These are phyloP conservation scores for Ogataea glucozyma DNA, from an alignment of 805 yeast species.

Conservation along the genomic window DNA sequence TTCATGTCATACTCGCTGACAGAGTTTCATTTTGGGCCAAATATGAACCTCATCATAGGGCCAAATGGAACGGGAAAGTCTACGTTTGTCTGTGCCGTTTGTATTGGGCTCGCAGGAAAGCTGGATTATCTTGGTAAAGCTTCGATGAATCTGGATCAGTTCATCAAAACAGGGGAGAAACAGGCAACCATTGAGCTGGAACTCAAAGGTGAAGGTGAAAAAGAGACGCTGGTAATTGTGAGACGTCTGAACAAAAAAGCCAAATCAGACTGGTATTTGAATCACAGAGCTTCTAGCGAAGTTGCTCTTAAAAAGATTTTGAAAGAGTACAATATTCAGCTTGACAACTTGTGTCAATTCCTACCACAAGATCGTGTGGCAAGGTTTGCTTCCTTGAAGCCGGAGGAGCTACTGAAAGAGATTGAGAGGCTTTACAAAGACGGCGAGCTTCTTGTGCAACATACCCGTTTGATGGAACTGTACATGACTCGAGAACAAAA, in stretches of 20 bases:
- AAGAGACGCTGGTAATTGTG: slow-evolving; percentile 39
- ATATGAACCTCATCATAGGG: slow-evolving; percentile 88
- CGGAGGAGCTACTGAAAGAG: slow-evolving; percentile 71
- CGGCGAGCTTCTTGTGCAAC: slow-evolving; percentile 55
- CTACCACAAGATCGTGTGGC: slow-evolving; percentile 95
- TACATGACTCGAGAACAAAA: slow-evolving; percentile 43
- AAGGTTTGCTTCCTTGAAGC: slow-evolving; percentile 79
- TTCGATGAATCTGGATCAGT: slow-evolving; percentile 57
- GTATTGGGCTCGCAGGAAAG: slow-evolving; percentile 83
- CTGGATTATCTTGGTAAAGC: slow-evolving; percentile 71
- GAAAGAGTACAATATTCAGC: slow-evolving; percentile 65
- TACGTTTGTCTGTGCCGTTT: slow-evolving; percentile 89
- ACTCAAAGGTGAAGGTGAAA: slow-evolving; percentile 41
- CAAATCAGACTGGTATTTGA: slow-evolving; percentile 55
- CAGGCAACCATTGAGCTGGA: slow-evolving; percentile 51
- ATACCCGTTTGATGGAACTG: slow-evolving; percentile 53
- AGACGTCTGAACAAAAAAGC: slow-evolving; percentile 46
- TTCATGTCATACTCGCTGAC: slow-evolving; percentile 70
- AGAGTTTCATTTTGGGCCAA: slow-evolving; percentile 77
- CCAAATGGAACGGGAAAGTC: slow-evolving; percentile 97
- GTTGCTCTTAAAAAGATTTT: slow-evolving; percentile 46
- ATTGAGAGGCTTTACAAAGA: slow-evolving; percentile 80
- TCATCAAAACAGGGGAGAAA: slow-evolving; percentile 67
- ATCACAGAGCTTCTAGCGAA: slow-evolving; percentile 45
- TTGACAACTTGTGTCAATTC: slow-evolving; percentile 91